These are phyloP conservation scores for Amniculicola lignicola DNA, from an alignment of 495 filamentous ascomycete genomes.

Conservation along the genomic window DNA sequence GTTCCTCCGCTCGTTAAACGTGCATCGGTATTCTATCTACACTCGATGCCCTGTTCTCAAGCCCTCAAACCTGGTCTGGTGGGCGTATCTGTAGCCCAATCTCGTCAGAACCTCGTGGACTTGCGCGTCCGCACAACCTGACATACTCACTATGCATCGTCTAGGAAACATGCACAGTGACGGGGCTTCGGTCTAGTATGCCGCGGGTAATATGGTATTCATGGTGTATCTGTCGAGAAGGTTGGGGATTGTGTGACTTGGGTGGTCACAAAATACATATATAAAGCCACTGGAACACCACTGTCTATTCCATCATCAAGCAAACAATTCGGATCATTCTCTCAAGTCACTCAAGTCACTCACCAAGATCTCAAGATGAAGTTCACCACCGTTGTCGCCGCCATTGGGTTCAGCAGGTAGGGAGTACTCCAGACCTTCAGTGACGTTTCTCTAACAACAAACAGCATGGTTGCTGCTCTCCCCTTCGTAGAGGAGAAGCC, in stretches of 20 bases:
- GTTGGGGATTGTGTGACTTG: neutral
- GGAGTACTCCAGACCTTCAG: neutral
- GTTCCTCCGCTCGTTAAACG: constrained; percentile 6
- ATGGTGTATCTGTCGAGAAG: neutral
- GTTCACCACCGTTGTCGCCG: constrained; percentile 18
- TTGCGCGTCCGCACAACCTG: neutral
- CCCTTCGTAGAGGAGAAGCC: neutral
- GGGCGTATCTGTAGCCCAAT: constrained; percentile 8
- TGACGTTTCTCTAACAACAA: neutral
- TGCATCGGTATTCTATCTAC: neutral
- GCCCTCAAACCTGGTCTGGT: constrained; percentile 17
- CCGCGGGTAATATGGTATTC: constrained; percentile 23
- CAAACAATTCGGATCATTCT: constrained; percentile 6
- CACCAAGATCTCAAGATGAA: constrained; percentile 21
- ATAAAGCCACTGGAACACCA: constrained; percentile 7
- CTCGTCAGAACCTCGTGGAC: neutral
- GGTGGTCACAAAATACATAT: neutral
- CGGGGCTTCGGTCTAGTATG: constrained; percentile 18
- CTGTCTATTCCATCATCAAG: constrained; percentile 4
- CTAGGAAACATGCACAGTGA: neutral
- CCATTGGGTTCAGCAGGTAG: constrained; percentile 14
- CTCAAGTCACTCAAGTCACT: constrained; percentile 1
- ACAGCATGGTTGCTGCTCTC: constrained; percentile 9
- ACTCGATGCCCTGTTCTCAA: constrained; percentile 1
- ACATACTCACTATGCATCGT: neutral